A percentile compares a stretch with the other conserved stretches of the same genome.
Evolutionary conservation across 164 flowering plant species (phyloP).

Genomic region (Tetrastigma voinierianum): DNA sequence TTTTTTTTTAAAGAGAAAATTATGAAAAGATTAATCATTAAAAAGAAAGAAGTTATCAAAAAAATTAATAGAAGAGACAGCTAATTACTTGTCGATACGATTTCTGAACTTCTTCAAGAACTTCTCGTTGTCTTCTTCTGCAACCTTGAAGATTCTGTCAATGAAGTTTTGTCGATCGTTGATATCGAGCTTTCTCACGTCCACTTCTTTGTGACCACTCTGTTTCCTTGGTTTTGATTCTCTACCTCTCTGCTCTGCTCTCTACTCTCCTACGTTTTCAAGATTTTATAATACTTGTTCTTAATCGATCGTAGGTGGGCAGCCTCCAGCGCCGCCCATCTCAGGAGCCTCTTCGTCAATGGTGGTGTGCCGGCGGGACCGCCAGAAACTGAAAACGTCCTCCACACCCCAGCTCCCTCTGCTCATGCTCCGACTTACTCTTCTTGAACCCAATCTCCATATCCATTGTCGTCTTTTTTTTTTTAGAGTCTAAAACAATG

Average conservation of each 20-base stretch:
- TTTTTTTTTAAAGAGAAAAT: too few relatives aligned
- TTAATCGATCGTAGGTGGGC: constrained; percentile 79
- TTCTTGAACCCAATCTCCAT: constrained; percentile 8
- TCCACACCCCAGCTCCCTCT: constrained; percentile 58
- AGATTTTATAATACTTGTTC: constrained; percentile 71
- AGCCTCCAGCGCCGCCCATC: constrained; percentile 88
- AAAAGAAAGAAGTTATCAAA: background rate
- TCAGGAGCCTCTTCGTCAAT: constrained; percentile 86
- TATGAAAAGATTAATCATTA: too few relatives aligned
- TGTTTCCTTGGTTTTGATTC: constrained; percentile 4
- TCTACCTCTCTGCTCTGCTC: too few relatives aligned
- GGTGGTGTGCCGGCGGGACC: constrained; percentile 42
- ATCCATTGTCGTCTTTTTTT: too few relatives aligned
- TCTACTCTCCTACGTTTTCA: too few relatives aligned
- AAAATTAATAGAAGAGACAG: background rate
- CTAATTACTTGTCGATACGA: constrained; percentile 72
- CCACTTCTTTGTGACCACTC: constrained; percentile 55
- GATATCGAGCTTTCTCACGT: constrained; percentile 59
- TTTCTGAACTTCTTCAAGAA: constrained; percentile 67
- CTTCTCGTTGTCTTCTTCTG: constrained; percentile 93
- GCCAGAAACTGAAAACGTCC: constrained; percentile 34
- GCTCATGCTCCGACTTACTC: constrained; percentile 51
- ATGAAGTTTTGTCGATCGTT: constrained; percentile 64
- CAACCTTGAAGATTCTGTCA: constrained; percentile 65
- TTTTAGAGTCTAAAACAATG: too few relatives aligned